Evolutionary conservation across 805 yeast species (phyloP).

Genomic region (Barnettozyma botsteinii): DNA sequence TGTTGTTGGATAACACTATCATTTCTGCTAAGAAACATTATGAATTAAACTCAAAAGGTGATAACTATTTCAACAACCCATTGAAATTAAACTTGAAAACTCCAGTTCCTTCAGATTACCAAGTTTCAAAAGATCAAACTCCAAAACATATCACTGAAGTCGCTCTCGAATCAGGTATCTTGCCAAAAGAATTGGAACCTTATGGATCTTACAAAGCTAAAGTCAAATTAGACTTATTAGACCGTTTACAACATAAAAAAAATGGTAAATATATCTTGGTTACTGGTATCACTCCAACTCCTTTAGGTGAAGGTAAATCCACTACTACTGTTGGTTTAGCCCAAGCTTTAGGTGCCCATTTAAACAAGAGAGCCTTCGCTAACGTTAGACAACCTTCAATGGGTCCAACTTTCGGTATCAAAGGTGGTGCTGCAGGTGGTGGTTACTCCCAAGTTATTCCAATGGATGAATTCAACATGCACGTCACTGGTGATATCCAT

Average conservation of each 20-base stretch:
- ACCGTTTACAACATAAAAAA: conserved; percentile 51
- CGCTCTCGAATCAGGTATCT: conserved; percentile 64
- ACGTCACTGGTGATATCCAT: conserved; percentile 80
- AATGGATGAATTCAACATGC: conserved; percentile 86
- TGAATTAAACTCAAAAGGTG: conserved; percentile 20
- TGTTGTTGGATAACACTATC: conserved; percentile 67
- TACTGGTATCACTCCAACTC: conserved; percentile 83
- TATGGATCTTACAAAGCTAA: conserved; percentile 76
- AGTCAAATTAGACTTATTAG: conserved; percentile 56
- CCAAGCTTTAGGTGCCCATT: conserved; percentile 75
- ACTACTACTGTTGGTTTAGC: conserved; percentile 81
- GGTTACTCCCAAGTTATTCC: conserved; percentile 85
- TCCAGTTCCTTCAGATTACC: conserved; percentile 81
- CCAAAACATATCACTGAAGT: conserved; percentile 67
- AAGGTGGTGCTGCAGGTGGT: conserved; percentile 91
- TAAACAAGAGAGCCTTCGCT: conserved; percentile 64
- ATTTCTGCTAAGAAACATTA: conserved; percentile 54
- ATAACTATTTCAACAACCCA: conserved; percentile 34
- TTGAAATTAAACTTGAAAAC: conserved; percentile 47
- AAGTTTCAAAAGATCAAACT: conserved; percentile 67
- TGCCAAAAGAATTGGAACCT: conserved; percentile 64
- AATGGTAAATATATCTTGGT: conserved; percentile 72
- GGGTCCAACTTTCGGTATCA: conserved; percentile 87
- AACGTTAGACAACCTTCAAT: conserved; percentile 83
- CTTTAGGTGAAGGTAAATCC: conserved; percentile 81